These are phyloP conservation scores for Torrubiellomyces zombiae DNA, from an alignment of 2,329 filamentous ascomycete genomes.

Conservation along the genomic window DNA sequence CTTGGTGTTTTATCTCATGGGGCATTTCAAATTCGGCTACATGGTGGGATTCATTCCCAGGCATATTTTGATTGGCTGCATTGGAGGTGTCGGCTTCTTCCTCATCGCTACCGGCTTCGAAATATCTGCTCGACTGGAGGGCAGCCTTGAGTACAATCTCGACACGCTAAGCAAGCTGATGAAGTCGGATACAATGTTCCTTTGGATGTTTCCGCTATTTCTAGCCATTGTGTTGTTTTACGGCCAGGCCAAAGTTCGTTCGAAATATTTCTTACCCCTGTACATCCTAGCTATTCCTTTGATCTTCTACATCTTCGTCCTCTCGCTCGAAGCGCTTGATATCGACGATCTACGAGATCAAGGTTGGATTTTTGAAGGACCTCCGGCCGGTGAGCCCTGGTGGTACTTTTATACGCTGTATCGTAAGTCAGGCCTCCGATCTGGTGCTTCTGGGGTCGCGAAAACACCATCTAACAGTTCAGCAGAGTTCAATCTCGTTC, in stretches of 20 bases:
- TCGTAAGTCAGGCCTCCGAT: conserved; percentile 35
- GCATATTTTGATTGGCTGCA: conserved; percentile 91
- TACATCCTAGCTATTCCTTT: conserved; percentile 71
- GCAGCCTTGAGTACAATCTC: conserved; percentile 67
- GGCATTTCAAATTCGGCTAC: conserved; percentile 71
- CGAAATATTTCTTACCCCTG: conserved; percentile 69
- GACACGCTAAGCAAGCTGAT: conserved; percentile 62
- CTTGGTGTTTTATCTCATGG: conserved; percentile 80
- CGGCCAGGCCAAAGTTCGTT: conserved; percentile 58
- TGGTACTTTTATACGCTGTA: conserved; percentile 97
- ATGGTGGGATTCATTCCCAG: conserved; percentile 94
- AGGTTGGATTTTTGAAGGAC: conserved; percentile 87
- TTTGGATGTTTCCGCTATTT: conserved; percentile 69
- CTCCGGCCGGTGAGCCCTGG: conserved; percentile 74
- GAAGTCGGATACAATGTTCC: conserved; percentile 52
- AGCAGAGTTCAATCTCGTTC: conserved; percentile 55
- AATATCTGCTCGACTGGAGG: conserved; percentile 76
- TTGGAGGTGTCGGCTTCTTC: conserved; percentile 94
- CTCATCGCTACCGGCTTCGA: conserved; percentile 82
- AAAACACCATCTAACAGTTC: neutral
- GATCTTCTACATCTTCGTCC: conserved; percentile 64
- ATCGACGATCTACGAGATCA: conserved; percentile 48
- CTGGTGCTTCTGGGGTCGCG: neutral
- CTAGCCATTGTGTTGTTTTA: conserved; percentile 63
- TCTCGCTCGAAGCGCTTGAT: conserved; percentile 49